A percentile compares a stretch with the other conserved stretches of the same genome.
phyloP scores from a whole-genome alignment of 2,329 filamentous ascomycete species.

The Whalleya microplaca region DNA sequence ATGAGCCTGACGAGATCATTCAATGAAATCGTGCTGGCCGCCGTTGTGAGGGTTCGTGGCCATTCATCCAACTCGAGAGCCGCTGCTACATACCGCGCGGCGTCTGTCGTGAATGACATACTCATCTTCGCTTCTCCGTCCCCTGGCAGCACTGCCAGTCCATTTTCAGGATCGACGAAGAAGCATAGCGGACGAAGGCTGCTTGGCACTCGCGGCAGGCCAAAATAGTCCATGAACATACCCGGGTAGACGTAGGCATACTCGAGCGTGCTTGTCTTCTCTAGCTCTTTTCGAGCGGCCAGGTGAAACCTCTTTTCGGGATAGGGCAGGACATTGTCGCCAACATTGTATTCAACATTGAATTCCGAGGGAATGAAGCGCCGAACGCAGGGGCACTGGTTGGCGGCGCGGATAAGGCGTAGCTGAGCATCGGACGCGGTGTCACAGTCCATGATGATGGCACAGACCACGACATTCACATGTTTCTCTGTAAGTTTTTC shows the following conservation, averaged over 20 bases:
- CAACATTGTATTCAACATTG: constrained; percentile 42
- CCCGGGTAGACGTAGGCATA: constrained; percentile 41
- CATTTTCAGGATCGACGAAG: constrained; percentile 35
- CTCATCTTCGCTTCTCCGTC: constrained; percentile 38
- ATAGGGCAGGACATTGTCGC: constrained; percentile 39
- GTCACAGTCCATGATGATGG: constrained; percentile 38
- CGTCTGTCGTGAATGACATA: constrained; percentile 38
- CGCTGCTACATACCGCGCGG: constrained; percentile 36
- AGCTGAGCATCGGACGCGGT: constrained; percentile 37
- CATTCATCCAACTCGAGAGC: constrained; percentile 37
- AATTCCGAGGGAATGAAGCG: constrained; percentile 45
- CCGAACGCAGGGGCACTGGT: constrained; percentile 32
- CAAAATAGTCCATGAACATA: constrained; percentile 45
- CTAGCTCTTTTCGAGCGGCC: constrained; percentile 33
- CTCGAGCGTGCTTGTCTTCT: constrained; percentile 37
- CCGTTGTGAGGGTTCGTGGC: constrained; percentile 36
- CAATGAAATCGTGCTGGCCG: constrained; percentile 33
- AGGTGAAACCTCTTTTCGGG: constrained; percentile 38
- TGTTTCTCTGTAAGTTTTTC: constrained; percentile 24
- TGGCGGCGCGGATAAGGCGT: constrained; percentile 39
- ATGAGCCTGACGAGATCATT: constrained; percentile 35
- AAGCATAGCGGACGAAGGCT: constrained; percentile 35
- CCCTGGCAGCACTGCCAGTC: constrained; percentile 34
- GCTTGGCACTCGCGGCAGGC: constrained; percentile 32
- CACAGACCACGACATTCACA: constrained; percentile 39